Evolutionary conservation across 2,329 filamentous ascomycete genomes (phyloP).

Genomic region (Ceratocystis harringtonii): DNA sequence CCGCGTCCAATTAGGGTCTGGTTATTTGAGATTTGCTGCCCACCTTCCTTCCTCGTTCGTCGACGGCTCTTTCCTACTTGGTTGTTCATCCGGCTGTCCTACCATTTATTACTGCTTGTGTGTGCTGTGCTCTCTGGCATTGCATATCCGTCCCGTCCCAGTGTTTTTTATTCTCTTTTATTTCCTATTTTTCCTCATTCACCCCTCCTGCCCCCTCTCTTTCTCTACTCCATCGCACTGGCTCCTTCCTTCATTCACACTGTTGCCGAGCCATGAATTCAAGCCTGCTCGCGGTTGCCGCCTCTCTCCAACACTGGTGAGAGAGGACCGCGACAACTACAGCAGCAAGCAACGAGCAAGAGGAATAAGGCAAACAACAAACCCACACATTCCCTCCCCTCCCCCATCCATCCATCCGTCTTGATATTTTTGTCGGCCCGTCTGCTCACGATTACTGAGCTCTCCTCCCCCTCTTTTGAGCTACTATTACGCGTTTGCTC

Average conservation of each 20-base stretch:
- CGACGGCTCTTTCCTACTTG: neutral
- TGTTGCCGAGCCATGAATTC: conserved; percentile 13
- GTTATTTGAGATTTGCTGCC: neutral
- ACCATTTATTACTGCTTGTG: neutral
- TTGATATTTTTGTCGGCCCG: neutral
- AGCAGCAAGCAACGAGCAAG: neutral
- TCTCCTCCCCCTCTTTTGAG: neutral
- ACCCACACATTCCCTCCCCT: neutral
- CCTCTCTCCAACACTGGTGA: conserved; percentile 14
- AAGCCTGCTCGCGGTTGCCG: conserved; percentile 1
- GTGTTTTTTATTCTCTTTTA: neutral
- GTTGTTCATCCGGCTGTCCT: neutral
- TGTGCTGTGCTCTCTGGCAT: neutral
- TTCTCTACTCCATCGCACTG: neutral
- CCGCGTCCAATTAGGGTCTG: neutral
- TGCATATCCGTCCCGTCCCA: neutral
- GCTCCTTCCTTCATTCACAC: neutral
- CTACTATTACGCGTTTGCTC: neutral
- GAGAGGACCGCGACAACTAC: conserved; percentile 8
- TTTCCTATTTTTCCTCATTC: neutral
- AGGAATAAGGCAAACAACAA: neutral
- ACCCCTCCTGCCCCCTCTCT: neutral
- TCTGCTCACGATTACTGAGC: neutral
- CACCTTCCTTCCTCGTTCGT: neutral
- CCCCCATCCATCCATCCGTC: neutral